Base-by-base conservation (phyloP, 495 filamentous ascomycete genomes). In the Aspergillus panamensis region DNA sequence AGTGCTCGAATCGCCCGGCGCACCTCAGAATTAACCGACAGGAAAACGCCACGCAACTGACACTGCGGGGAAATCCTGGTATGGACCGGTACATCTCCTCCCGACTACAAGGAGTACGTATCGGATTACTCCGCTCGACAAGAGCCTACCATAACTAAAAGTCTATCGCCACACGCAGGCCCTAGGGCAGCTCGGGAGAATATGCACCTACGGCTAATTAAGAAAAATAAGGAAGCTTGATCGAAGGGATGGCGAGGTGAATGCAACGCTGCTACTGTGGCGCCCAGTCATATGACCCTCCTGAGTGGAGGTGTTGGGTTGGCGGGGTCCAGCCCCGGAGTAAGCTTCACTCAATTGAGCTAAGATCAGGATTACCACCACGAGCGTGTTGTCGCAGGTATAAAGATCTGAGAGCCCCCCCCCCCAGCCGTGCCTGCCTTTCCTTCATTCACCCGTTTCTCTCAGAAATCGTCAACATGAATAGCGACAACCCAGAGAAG, bases 391-490 rank as follows among this genome's bases (percentile, higher is more conserved):
- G 56, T 62, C 66, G 37, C 63, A 62, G 55, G 55, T 67, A 72
- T 72, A 69, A 69, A 69, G 57, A 54, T 60, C 68, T 62, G 67
- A 62, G 58, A n/a, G n/a, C n/a, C n/a, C n/a, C n/a, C n/a, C 60
- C 51, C 67, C 67, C 65, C 64, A 60, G 56, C 60, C 54, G 53
- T 64, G 62, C 42, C 62, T 66, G 56, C 51, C 48, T 67, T 60
- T 66, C 60, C 67, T 64, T 65, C 59, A 33, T 57, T 58, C 66
- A 65, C 66, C 49, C 59, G 40, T 59, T 58, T 69, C 53, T 62
- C 60, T 56, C 64, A 59, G 54, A 59, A 62, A 65, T 65, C 66
- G 55, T 63, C 68, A 76, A 66, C 68, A 80, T 77, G 76, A 73
- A 50, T 64, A 69, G 68, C 63, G 61, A 65, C 61, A 66, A 54